Evolutionary conservation across 768 basidiomycete genomes (phyloP).

Genomic region (Lactarius quietus): DNA sequence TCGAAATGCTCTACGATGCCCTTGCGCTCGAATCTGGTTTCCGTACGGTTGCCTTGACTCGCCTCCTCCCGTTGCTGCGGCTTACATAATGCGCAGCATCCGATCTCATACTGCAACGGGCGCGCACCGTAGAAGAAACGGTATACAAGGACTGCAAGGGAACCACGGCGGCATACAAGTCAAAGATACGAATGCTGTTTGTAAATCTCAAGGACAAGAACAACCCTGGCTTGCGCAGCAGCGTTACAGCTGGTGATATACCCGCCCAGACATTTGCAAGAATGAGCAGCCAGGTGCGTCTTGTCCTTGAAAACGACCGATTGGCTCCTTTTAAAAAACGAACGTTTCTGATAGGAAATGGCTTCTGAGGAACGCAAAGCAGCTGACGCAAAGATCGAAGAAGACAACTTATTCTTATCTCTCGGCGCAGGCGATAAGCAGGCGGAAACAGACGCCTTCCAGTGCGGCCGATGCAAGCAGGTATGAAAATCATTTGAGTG

Average conservation of each 20-base stretch:
- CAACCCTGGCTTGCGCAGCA: constrained; percentile 82
- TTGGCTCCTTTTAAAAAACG: too few relatives aligned
- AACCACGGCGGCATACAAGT: constrained; percentile 51
- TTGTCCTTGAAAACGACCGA: too few relatives aligned
- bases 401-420: constrained; percentile 87
- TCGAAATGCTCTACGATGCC: constrained; percentile 88
- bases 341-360: too few relatives aligned
- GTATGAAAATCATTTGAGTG: constrained; percentile 33
- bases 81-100: constrained; percentile 43
- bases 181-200: constrained; percentile 83
- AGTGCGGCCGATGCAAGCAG: constrained; percentile 93
- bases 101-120: constrained; percentile 59
- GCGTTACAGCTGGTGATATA: too few relatives aligned
- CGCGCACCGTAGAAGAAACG: constrained; percentile 67
- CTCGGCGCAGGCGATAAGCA: constrained; percentile 85
- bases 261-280: too few relatives aligned
- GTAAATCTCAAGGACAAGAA: constrained; percentile 95
- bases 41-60: constrained; percentile 55
- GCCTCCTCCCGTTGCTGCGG: constrained; percentile 3
- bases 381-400: constrained; percentile 75
- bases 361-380: too few relatives aligned
- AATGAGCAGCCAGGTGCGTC: too few relatives aligned
- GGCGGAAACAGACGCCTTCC: too few relatives aligned
- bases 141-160: constrained; percentile 48
- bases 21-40: constrained; percentile 82